A percentile compares a stretch with the other conserved stretches of the same genome.
Conservation (phyloP, 345 rosid species). For the Clarkia xantiana region DNA sequence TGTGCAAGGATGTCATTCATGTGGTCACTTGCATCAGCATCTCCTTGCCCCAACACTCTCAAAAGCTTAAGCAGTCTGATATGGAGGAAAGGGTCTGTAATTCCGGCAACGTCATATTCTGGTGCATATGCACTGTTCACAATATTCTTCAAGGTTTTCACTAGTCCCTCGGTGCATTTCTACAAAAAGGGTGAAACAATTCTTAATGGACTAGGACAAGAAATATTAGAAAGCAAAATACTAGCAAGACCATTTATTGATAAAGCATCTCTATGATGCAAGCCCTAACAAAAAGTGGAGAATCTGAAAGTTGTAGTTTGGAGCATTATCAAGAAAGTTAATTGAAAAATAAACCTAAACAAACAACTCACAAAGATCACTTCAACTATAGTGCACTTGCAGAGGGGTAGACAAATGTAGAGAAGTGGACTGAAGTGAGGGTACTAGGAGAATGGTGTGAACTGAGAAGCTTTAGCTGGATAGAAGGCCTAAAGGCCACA, state of each 20-base stretch:
- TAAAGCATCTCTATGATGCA: no score
- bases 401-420: no score
- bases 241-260: neutral
- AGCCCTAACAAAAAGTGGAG: no score
- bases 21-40: constrained; percentile 80
- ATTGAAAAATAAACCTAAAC: no score
- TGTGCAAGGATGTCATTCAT: constrained; percentile 99
- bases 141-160: constrained; percentile 70
- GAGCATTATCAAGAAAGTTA: no score
- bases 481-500: no score
- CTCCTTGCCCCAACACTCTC: constrained; percentile 88
- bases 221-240: constrained; percentile 1
- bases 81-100: constrained; percentile 95
- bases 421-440: no score
- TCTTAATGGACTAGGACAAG: neutral
- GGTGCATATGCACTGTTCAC: constrained; percentile 92
- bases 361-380: no score
- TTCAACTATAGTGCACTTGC: no score
- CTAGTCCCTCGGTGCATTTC: constrained; percentile 88
- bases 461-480: no score
- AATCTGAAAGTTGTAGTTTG: no score
- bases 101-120: constrained; percentile 97
- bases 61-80: constrained; percentile 84
- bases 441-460: no score
- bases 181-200: constrained; percentile 19